A percentile compares a stretch with the other conserved stretches of the same genome.
These are phyloP conservation scores for Russula vinacea DNA, from an alignment of 768 basidiomycete genomes.

Conservation along the genomic window DNA sequence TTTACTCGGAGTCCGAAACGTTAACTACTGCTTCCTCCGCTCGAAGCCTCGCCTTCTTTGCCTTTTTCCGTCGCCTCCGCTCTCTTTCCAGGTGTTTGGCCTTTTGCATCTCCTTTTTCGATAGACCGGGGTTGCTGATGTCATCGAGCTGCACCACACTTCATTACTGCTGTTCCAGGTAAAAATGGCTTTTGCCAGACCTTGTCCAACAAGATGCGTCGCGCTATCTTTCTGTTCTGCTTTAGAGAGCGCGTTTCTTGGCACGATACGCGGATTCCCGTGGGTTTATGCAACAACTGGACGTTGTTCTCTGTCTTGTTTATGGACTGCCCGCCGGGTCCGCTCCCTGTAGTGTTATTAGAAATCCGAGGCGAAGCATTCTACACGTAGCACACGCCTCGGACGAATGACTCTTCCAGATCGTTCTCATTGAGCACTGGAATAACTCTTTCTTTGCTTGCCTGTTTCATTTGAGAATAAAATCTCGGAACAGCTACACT, in stretches of 20 bases:
- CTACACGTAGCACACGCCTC: constrained; percentile 51
- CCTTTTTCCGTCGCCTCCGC: constrained; percentile 37
- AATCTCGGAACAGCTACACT: constrained; percentile 38
- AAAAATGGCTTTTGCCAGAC: constrained; percentile 33
- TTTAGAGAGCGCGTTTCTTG: constrained; percentile 85
- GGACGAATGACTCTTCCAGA: constrained; percentile 82
- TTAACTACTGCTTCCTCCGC: constrained; percentile 7
- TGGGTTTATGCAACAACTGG: constrained; percentile 84
- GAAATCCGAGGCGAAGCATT: constrained; percentile 13
- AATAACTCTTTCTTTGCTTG: constrained; percentile 56
- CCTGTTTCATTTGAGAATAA: constrained; percentile 71
- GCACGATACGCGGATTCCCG: constrained; percentile 80
- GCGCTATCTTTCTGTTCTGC: constrained; percentile 74
- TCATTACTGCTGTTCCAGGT: background rate
- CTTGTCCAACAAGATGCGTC: constrained; percentile 72
- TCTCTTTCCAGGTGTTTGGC: constrained; percentile 43
- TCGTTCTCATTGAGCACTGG: constrained; percentile 76
- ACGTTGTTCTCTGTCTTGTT: constrained; percentile 95
- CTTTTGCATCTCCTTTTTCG: constrained; percentile 36
- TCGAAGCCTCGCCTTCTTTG: constrained; percentile 32
- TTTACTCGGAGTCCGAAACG: background rate
- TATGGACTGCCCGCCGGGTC: constrained; percentile 94
- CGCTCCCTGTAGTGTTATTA: constrained; percentile 56
- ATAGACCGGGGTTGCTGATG: constrained; percentile 55
- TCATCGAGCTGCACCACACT: constrained; percentile 56